Evolutionary conservation across 371 early-diverging fungal genomes (phyloP), one percentile per base, ranked within the genome.

Genomic region (Cladochytrium tenue): DNA sequence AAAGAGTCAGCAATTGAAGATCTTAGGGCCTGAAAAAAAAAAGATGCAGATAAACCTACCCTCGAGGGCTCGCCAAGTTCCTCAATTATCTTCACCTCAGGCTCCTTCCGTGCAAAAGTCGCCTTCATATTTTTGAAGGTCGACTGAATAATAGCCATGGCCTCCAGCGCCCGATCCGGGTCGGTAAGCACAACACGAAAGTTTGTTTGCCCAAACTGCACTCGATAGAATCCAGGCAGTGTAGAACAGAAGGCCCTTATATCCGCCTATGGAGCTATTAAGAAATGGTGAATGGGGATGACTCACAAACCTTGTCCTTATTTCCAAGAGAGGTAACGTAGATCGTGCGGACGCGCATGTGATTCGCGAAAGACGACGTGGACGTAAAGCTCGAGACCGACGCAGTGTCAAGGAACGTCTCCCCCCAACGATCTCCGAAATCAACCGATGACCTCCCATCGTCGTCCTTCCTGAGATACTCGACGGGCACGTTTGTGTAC

Each of bases 201-300:
- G 50, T 70, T 64, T 25, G 58, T 53, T 30, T 53, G 66, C 17
- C 67, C 67, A 55, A 67, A 74, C 32, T 69, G 70, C 20, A 66
- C 52, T 28, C 70, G 70, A 20, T 55, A 30, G 56, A 74, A 74
- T 4, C 74, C 74, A 36, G 69, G 69, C 17, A 70, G 70, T 17
- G 34, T 53, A 17, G 32, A 7, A 50, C 61, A 52, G 15, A 63
- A 25, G 5, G 58, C 53, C 34, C 51, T 61, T 32, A 65, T 28
- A 52, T 68, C 67, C 25, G 64, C 64, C 64, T 63, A n/a, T n/a
- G n/a, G n/a, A n/a, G n/a, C n/a, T n/a, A n/a, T n/a, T n/a, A n/a
- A n/a, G n/a, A n/a, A n/a, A 10, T 17, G 34, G 10, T 13, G 59
- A 28, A 32, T 31, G n/a, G 30, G 32, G 30, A 63, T 15, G n/a